Evolutionary conservation across 257 asterid species (phyloP), one percentile per base, ranked within the genome.

Genomic region (Ocimum tenuiflorum): DNA sequence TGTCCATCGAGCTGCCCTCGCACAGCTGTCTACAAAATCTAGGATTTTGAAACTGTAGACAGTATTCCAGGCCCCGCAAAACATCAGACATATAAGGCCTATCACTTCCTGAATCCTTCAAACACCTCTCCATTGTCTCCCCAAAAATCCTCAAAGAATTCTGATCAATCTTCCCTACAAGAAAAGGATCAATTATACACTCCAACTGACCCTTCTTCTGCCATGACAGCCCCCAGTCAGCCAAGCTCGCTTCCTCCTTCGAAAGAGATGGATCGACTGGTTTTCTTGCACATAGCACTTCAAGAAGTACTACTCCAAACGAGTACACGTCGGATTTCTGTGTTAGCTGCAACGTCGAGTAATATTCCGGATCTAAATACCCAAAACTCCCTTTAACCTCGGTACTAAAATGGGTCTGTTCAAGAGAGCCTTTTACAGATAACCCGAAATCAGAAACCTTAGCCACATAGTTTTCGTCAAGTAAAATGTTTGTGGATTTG

Each of bases 331-430:
- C 88, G 2, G 85, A 82, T 39, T 82, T 82, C 52, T 82, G 83
- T 0, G 80, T 83, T 20, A 83, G 74, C 41, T 83, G 83, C 61
- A 75, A 81, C 15, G 82, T 50, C 20, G 85, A 67, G n/a, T 77
- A 83, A 33, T 83, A 83, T 24, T 83, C 88, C 1, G 88, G 88
- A 65, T 83, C 88, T 5, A 83, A 66, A 33, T 83, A 83, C 3
- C 88, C 88, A 2, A 83, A 83, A 42, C 88, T 83, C n/a, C 88
- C 88, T 51, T 83, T 83, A 11, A 83, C 88, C 1, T 85, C 82
- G 0, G 88, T 83, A 69, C 83, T 80, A 1, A 83, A 83, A 14
- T 80, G 83, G 3, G 82, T 75, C 65, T 83, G 83, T 18, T 83
- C 54, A 0, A 83, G 83, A 63, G 85, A 79, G 33, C 88, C 85